A percentile compares a stretch with the other conserved stretches of the same genome.
These are phyloP conservation scores for Camptophora hylomeconis DNA, from an alignment of 2,329 filamentous ascomycete genomes.

Conservation along the genomic window DNA sequence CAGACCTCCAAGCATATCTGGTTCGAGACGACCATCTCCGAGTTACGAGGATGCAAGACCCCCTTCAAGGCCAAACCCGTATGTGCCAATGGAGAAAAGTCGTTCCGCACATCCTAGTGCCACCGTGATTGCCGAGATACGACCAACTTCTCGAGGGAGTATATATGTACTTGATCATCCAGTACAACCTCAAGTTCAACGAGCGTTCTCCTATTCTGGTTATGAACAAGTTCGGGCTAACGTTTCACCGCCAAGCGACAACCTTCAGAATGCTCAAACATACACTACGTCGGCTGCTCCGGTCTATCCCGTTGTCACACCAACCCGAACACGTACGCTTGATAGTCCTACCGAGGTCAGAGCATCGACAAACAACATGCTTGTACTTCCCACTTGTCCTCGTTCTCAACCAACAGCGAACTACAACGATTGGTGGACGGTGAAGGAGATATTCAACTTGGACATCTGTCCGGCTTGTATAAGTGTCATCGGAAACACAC, in stretches of 20 bases:
- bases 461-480: slow-evolving; percentile 77
- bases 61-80: neutral
- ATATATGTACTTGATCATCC: slow-evolving; percentile 11
- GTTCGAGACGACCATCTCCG: slow-evolving; percentile 3
- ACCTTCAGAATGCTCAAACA: too few relatives aligned
- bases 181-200: slow-evolving; percentile 6
- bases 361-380: too few relatives aligned
- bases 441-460: slow-evolving; percentile 57
- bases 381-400: slow-evolving; percentile 53
- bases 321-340: too few relatives aligned
- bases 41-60: neutral
- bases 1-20: neutral
- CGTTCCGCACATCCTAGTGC: too few relatives aligned
- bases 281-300: too few relatives aligned
- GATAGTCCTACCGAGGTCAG: too few relatives aligned
- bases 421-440: slow-evolving; percentile 67
- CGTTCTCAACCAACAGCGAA: slow-evolving; percentile 49
- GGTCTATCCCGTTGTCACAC: too few relatives aligned
- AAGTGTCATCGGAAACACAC: slow-evolving; percentile 54
- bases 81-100: too few relatives aligned
- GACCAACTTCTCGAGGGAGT: too few relatives aligned
- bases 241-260: too few relatives aligned
- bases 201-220: neutral
- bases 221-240: too few relatives aligned
- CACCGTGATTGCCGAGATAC: too few relatives aligned